Evolutionary conservation across 1,284 basidiomycete genomes (phyloP).

Genomic region (Moniliophthora roreri): DNA sequence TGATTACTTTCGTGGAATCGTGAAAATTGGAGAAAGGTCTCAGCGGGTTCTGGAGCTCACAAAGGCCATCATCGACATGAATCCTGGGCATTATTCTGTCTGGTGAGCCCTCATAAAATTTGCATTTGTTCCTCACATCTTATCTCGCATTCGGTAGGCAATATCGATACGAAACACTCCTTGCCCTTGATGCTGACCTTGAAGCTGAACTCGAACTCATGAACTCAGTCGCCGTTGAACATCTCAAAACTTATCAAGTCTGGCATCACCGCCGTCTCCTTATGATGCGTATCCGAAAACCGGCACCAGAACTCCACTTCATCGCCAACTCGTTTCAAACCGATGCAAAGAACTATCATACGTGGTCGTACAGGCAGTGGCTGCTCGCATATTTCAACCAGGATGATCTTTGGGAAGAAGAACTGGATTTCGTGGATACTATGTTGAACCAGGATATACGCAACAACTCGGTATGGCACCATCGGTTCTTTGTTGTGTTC

Average conservation of each 20-base stretch:
- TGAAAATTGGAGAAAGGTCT: conserved; percentile 75
- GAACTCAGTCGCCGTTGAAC: conserved; percentile 79
- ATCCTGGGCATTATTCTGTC: conserved; percentile 93
- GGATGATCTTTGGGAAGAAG: conserved; percentile 72
- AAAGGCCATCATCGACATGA: conserved; percentile 81
- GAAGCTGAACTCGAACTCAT: conserved; percentile 78
- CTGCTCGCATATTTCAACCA: conserved; percentile 79
- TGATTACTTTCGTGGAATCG: conserved; percentile 85
- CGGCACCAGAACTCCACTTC: conserved; percentile 74
- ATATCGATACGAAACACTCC: conserved; percentile 85
- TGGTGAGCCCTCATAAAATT: conserved; percentile 56
- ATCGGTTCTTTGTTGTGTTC: conserved; percentile 93
- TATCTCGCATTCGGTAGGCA: conserved; percentile 61
- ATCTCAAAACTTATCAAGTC: conserved; percentile 94
- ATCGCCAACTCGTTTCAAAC: conserved; percentile 66
- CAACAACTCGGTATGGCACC: conserved; percentile 99
- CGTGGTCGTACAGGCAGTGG: conserved; percentile 95
- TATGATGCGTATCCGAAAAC: conserved; percentile 54
- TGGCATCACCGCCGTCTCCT: conserved; percentile 95
- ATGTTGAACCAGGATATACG: conserved; percentile 81
- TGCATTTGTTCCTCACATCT: conserved; percentile 6
- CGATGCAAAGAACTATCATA: conserved; percentile 95
- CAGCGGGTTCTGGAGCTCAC: conserved; percentile 82
- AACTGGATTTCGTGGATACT: conserved; percentile 75
- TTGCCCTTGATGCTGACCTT: conserved; percentile 67